These are phyloP conservation scores for Inga laurina DNA, from an alignment of 306 rosid genomes.

Conservation along the genomic window DNA sequence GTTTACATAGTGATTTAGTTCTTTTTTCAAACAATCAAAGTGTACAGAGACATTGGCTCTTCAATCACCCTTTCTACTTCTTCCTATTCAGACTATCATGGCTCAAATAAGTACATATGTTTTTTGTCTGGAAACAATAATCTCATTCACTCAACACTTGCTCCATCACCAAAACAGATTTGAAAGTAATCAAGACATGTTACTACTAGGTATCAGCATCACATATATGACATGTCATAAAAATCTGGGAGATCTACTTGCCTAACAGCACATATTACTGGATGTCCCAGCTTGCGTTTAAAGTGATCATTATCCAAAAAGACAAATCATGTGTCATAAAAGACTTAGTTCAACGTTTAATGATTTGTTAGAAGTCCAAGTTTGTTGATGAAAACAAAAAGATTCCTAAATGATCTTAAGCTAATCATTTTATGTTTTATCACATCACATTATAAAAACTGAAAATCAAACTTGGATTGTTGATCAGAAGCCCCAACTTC, in stretches of 20 bases:
- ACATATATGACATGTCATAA: not conserved
- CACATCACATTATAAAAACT: constrained; percentile 1
- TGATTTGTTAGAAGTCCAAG: constrained; percentile 8
- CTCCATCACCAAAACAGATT: constrained; percentile 27
- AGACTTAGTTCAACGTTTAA: not conserved
- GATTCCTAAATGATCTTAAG: not conserved
- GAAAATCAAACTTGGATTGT: not conserved
- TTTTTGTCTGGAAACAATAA: constrained; percentile 28
- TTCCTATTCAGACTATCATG: constrained; percentile 16
- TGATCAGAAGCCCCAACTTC: constrained; percentile 12
- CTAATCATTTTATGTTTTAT: constrained; percentile 5
- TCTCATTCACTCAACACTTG: constrained; percentile 39
- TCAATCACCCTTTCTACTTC: not conserved
- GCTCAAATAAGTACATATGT: constrained; percentile 28
- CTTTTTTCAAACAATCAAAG: not conserved
- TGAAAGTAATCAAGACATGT: not conserved
- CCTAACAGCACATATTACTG: not conserved
- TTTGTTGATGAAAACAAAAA: not conserved
- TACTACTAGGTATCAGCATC: not conserved
- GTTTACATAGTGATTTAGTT: not conserved
- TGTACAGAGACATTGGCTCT: not conserved
- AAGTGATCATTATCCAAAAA: constrained; percentile 16
- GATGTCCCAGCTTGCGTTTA: constrained; percentile 1
- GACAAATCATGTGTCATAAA: not conserved
- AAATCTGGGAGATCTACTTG: not conserved